Evolutionary conservation across 225 moss, liverwort and hornwort species (phyloP), one percentile per base, ranked within the genome.

Genomic region (Polytrichum commune): DNA sequence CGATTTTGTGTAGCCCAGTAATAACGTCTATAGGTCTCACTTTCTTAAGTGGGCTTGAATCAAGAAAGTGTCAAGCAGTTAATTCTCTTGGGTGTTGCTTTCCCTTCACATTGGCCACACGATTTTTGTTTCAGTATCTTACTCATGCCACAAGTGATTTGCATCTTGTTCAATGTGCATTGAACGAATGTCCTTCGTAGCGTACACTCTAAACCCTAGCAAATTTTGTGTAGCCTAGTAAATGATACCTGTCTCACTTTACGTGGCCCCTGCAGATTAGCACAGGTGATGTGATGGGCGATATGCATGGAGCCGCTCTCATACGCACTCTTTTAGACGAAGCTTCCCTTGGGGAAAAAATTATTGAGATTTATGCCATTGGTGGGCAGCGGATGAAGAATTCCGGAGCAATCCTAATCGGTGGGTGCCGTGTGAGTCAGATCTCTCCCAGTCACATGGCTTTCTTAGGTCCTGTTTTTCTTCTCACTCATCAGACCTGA

Each of bases 201-300:
- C 3, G 22, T 22, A 20, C n/a, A 6, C 58, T 1, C 58, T 58
- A 58, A 20, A 23, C 58, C 58, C 20, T 19, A 58, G 7, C 1
- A 8, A 58, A 58, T n/a, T 38, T 38, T 38, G 38, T 46, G 24
- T 58, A 32, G 13, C 65, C 35, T 7, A 56, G 64, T 67, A 75
- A 1, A 1, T 56, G 55, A 26, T 30, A 68, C 18, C 10, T 66
- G 27, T 19, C 26, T 29, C 22, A 6, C 22, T 54, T 53, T 54
- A 1, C 54, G 13, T 13, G 46, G 46, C 46, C 22, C 26, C 53
- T 75, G 76, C 82, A 95, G 94, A 80, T 95, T 53, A 95, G 94
- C 75, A 84, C 92, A 22, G 92, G 94, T 54, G 92, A 94, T 81
- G 90, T 94, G 69, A 94, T 94, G 94, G 94, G 94, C 7, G 92